These are phyloP conservation scores for Solanum microdontum DNA, from an alignment of 257 asterid genomes.

Conservation along the genomic window DNA sequence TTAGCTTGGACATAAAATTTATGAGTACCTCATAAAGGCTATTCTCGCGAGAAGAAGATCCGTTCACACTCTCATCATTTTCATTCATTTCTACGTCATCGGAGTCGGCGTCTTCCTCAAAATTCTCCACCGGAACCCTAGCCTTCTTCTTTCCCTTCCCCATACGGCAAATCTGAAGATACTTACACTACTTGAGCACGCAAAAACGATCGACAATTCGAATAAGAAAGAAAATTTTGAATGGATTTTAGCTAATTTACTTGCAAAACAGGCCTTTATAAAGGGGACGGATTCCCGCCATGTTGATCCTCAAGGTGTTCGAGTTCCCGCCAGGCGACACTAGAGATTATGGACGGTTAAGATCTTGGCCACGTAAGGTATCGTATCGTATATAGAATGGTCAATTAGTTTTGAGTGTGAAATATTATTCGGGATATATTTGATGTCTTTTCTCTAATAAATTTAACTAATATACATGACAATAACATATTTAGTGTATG, in stretches of 20 bases:
- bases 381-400: no score
- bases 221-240: neutral
- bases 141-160: conserved; percentile 38
- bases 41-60: conserved; percentile 36
- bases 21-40: conserved; percentile 60
- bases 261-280: neutral
- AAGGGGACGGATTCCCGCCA: conserved; percentile 6
- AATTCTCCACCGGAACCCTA: conserved; percentile 48
- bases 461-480: neutral
- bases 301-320: neutral
- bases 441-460: neutral
- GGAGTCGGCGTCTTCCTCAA: conserved; percentile 8
- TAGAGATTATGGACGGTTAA: neutral
- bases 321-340: conserved; percentile 1
- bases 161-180: conserved; percentile 20
- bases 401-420: neutral
- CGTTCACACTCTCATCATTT: neutral
- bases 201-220: neutral
- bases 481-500: neutral
- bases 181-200: neutral
- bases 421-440: neutral
- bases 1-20: no score
- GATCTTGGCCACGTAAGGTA: neutral
- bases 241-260: neutral
- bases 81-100: neutral